A percentile compares a stretch with the other conserved stretches of the same genome.
These are phyloP conservation scores for Pythium chondricola DNA, from an alignment of 352 stramenopile genomes.

Conservation along the genomic window DNA sequence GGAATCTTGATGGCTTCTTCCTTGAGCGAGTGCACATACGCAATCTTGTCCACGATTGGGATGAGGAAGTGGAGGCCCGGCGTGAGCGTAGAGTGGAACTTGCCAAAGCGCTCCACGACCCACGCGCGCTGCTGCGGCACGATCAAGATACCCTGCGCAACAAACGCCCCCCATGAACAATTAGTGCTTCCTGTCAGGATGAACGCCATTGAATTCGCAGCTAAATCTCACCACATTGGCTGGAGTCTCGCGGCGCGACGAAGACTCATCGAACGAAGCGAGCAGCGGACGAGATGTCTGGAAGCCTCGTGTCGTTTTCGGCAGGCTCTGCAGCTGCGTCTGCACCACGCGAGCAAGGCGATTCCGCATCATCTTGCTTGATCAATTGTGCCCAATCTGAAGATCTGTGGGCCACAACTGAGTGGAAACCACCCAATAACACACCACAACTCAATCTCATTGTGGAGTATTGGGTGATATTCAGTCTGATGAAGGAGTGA, in stretches of 20 bases:
- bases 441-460: too few species aligned
- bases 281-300: constrained; percentile 17
- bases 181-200: too few species aligned
- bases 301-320: constrained; percentile 8
- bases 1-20: constrained; percentile 90
- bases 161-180: not conserved
- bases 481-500: too few species aligned
- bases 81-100: constrained; percentile 82
- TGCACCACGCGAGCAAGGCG: constrained; percentile 8
- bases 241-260: constrained; percentile 19
- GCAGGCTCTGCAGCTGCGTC: constrained; percentile 3
- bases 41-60: constrained; percentile 84
- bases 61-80: constrained; percentile 89
- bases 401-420: constrained; percentile 1
- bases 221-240: constrained; percentile 21
- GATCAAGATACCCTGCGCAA: constrained; percentile 70
- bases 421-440: constrained; percentile 9
- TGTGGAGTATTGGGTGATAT: too few species aligned
- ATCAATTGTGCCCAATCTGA: constrained; percentile 4
- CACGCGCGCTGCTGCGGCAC: constrained; percentile 86
- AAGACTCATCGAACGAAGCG: constrained; percentile 15
- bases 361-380: constrained; percentile 13
- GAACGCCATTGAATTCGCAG: too few species aligned
- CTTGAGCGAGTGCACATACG: constrained; percentile 91
- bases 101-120: constrained; percentile 90